Conservation (phyloP, 306 rosid genomes). For the Cicer cuneatum region DNA sequence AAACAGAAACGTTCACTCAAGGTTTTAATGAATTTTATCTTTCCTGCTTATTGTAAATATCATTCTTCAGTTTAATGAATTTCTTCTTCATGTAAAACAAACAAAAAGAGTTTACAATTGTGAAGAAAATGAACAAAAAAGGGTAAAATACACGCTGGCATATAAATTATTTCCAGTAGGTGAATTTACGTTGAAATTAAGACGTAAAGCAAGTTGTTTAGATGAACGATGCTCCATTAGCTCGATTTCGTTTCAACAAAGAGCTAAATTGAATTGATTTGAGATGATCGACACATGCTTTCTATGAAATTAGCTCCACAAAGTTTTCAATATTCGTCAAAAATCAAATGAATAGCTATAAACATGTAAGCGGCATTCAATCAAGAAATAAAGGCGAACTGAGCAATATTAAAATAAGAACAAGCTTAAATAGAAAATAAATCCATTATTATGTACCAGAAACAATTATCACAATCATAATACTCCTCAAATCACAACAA, state of each 20-base stretch:
- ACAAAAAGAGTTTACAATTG: too few species aligned
- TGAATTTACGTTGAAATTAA: not conserved
- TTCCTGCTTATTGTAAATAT: too few species aligned
- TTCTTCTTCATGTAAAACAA: too few species aligned
- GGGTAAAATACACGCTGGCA: too few species aligned
- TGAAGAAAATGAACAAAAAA: too few species aligned
- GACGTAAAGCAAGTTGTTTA: not conserved
- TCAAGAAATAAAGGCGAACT: not conserved
- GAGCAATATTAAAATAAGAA: not conserved
- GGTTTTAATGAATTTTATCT: too few species aligned
- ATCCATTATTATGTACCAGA: slow-evolving; percentile 49
- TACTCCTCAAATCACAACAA: slow-evolving; percentile 27
- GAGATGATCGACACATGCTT: too few species aligned
- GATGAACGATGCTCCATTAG: not conserved
- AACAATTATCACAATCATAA: slow-evolving; percentile 45
- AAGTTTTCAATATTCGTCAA: not conserved
- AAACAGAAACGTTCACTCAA: too few species aligned
- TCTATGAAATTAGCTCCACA: not conserved
- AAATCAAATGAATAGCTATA: not conserved
- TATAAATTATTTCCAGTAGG: too few species aligned
- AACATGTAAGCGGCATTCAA: not conserved
- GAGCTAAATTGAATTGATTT: not conserved
- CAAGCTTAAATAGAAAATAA: slow-evolving; percentile 8
- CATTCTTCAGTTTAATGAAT: too few species aligned
- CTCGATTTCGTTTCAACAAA: not conserved